Percentiles rank a stretch among this genome's conserved stretches.
Conservation (phyloP, 805 yeast species). For the Ogataea trehalophila region DNA sequence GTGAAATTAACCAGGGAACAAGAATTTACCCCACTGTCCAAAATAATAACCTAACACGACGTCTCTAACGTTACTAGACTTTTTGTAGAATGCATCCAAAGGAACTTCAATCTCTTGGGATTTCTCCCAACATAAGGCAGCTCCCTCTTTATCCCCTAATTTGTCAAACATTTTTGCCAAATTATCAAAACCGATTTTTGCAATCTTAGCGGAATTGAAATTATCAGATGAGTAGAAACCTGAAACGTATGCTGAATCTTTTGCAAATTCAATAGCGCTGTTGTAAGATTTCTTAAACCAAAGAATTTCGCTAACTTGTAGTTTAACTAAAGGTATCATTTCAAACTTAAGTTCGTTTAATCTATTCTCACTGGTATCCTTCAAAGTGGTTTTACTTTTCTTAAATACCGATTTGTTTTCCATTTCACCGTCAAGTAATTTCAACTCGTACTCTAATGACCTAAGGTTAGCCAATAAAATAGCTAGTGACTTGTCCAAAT, state of each 20-base stretch:
- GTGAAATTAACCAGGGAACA: slow-evolving; percentile 23
- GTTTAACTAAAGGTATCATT: slow-evolving; percentile 34
- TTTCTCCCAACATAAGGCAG: slow-evolving; percentile 22
- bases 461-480: slow-evolving; percentile 32
- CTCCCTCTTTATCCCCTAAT: slow-evolving; percentile 26
- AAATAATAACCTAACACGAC: slow-evolving; percentile 31
- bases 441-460: slow-evolving; percentile 27
- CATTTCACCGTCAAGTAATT: slow-evolving; percentile 10
- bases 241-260: slow-evolving; percentile 33
- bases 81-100: slow-evolving; percentile 21
- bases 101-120: slow-evolving; percentile 29
- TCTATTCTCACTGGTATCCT: slow-evolving; percentile 17
- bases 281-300: slow-evolving; percentile 31
- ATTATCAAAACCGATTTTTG: slow-evolving; percentile 34
- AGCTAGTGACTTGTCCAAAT: slow-evolving; percentile 28
- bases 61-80: slow-evolving; percentile 24
- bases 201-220: slow-evolving; percentile 34
- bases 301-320: slow-evolving; percentile 39
- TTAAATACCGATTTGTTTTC: slow-evolving; percentile 5
- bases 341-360: slow-evolving; percentile 24
- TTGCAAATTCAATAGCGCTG: slow-evolving; percentile 38
- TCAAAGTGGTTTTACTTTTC: neutral
- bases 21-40: slow-evolving; percentile 31
- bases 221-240: slow-evolving; percentile 28
- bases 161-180: slow-evolving; percentile 30